Percentiles rank a stretch among this genome's conserved stretches.
Conservation (phyloP, 495 filamentous ascomycete genomes). For the Durotheca rogersii region DNA sequence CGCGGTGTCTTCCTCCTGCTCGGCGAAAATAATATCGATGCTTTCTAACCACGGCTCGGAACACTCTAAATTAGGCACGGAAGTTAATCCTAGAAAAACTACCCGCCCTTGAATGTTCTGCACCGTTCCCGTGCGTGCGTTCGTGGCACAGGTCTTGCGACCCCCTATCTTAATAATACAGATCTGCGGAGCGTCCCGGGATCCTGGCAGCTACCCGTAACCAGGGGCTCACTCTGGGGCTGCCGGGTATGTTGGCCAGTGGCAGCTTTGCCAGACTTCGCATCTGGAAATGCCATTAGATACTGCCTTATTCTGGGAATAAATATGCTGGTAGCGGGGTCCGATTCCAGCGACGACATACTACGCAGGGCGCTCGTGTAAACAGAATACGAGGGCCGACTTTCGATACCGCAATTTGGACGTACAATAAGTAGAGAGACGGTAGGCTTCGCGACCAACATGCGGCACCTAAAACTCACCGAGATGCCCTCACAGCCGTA, state of each 20-base stretch:
- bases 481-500: background rate
- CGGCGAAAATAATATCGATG: no score
- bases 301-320: slow-evolving; percentile 7
- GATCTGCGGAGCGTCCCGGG: slow-evolving; percentile 1
- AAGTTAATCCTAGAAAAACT: no score
- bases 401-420: no score
- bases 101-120: no score
- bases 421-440: no score
- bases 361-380: background rate
- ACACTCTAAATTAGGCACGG: no score
- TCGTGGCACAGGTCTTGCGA: no score
- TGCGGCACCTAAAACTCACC: background rate
- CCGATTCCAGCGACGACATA: slow-evolving; percentile 3
- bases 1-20: no score
- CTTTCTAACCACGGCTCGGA: no score
- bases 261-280: background rate
- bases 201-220: background rate
- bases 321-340: background rate
- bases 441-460: slow-evolving; percentile 4
- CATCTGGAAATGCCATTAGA: background rate
- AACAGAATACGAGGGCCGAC: slow-evolving; percentile 12
- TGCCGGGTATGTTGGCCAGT: slow-evolving; percentile 4
- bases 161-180: background rate
- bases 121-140: no score
- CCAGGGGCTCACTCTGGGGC: slow-evolving; percentile 7